Evolutionary conservation across 2,329 filamentous ascomycete species (phyloP), one percentile per base, ranked within the genome.

Genomic region (Cadophora luteo-olivacea): DNA sequence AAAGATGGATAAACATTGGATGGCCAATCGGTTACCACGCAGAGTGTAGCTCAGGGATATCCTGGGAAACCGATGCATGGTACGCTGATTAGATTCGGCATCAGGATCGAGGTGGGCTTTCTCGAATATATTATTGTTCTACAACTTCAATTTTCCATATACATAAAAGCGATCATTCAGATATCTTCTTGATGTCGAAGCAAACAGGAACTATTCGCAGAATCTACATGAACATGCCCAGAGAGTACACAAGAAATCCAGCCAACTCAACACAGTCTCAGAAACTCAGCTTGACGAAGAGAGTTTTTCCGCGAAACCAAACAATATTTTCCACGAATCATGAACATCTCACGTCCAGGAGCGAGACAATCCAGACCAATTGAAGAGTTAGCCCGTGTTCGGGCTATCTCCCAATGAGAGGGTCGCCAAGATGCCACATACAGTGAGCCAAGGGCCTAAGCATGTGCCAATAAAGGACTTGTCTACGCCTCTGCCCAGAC

Each of bases 311-410:
- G 33, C 36, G n/a, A 38, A 24, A 38, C 41, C 3, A 5, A 41
- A 24, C 22, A 41, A 29, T 38, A 22, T 60, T 60, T 45, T 60
- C 57, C 57, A 60, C 57, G 36, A 60, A 60, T 60, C 19, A 41
- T 2, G 9, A 1, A 5, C 19, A n/a, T 45, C 41, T 38, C 36
- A 55, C 33, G 6, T 24, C 22, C 11, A 4, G 8, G 14, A 24
- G 22, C 7, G 22, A 41, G 57, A 60, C 22, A 60, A 29, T 11
- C 22, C 33, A 60, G n/a, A 25, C 36, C 22, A 25, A 25, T 41
- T 25, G 14, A 19, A 38, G 22, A 41, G 12, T 45, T 41, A 12
- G 19, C 57, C 57, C 57, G 22, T 24, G 36, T 22, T 60, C 57
- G 57, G 57, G 11, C 33, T 38, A 60, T 60, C 33, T 60, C 57